Conservation (phyloP, 805 yeast genomes). For the Barnettozyma vustinii region DNA sequence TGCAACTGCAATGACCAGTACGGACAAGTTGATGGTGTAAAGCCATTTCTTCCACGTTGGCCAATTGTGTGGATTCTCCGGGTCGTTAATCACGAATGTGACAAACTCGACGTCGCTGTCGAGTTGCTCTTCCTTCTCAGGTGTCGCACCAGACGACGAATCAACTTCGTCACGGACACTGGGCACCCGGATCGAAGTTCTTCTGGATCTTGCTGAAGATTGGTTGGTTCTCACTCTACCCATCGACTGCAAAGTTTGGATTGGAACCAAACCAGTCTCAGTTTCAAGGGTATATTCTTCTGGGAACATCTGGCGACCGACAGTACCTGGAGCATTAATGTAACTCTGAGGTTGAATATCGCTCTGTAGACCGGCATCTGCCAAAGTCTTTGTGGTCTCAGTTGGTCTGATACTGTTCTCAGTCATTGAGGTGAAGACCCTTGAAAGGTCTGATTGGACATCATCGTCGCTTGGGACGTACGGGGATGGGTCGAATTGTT, state of each 20-base stretch:
- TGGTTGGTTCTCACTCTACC: conserved; percentile 51
- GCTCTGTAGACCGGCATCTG: conserved; percentile 54
- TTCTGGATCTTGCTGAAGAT: conserved; percentile 10
- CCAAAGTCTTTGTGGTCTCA: conserved; percentile 69
- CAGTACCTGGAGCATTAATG: conserved; percentile 47
- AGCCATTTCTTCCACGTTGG: conserved; percentile 45
- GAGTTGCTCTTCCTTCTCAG: conserved; percentile 26
- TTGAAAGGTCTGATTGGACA: conserved; percentile 39
- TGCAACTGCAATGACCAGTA: conserved; percentile 82
- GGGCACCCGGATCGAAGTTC: conserved; percentile 17
- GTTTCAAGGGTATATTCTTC: conserved; percentile 91
- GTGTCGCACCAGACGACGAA: conserved; percentile 25
- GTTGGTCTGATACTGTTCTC: conserved; percentile 39
- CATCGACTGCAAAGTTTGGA: conserved; percentile 57
- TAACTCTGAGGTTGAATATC: conserved; percentile 46
- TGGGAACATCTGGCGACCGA: conserved; percentile 73
- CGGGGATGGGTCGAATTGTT: conserved; percentile 28
- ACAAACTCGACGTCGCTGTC: conserved; percentile 79
- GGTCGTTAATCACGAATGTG: conserved; percentile 73
- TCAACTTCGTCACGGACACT: conserved; percentile 20
- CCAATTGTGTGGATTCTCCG: conserved; percentile 92
- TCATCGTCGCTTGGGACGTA: conserved; percentile 34
- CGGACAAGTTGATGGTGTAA: conserved; percentile 63
- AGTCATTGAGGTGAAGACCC: conserved; percentile 19
- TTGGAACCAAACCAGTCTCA: conserved; percentile 81